phyloP scores from a whole-genome alignment of 2,329 filamentous ascomycete species.

The Sphaerostilbella broomeana region DNA sequence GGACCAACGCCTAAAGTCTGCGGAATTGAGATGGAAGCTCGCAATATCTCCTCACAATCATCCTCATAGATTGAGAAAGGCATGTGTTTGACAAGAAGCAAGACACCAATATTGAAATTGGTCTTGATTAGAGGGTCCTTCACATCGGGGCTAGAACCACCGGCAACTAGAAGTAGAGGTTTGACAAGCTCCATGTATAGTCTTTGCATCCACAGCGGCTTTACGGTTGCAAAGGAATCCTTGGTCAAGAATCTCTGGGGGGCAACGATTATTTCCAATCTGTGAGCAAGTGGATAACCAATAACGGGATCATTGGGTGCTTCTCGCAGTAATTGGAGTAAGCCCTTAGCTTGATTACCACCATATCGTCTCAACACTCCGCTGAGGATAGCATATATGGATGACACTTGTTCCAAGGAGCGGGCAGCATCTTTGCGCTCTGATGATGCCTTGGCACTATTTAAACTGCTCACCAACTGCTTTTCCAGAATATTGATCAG shows the following conservation, averaged over 20 bases:
- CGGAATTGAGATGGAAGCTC: constrained; percentile 42
- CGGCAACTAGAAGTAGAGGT: constrained; percentile 39
- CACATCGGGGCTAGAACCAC: constrained; percentile 22
- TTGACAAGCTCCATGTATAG: constrained; percentile 41
- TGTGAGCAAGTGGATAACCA: constrained; percentile 35
- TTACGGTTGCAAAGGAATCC: constrained; percentile 37
- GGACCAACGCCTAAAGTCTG: constrained; percentile 34
- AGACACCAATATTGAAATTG: constrained; percentile 41
- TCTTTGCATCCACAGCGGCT: constrained; percentile 44
- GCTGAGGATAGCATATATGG: constrained; percentile 30
- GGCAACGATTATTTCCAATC: constrained; percentile 37
- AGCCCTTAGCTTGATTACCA: constrained; percentile 27
- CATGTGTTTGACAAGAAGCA: constrained; percentile 45
- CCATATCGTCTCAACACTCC: constrained; percentile 34
- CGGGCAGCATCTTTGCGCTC: constrained; percentile 9
- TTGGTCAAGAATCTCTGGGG: constrained; percentile 33
- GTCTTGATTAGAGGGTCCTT: constrained; percentile 25
- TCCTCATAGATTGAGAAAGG: constrained; percentile 45
- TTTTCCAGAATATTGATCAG: constrained; percentile 24
- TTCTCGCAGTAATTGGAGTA: constrained; percentile 31
- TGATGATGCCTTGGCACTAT: constrained; percentile 4
- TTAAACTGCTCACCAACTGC: constrained; percentile 18
- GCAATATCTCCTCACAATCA: constrained; percentile 41
- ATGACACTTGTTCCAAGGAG: constrained; percentile 24
- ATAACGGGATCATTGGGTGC: constrained; percentile 27